Base-by-base conservation (phyloP, 257 asterid species). In the Agastache rugosa region DNA sequence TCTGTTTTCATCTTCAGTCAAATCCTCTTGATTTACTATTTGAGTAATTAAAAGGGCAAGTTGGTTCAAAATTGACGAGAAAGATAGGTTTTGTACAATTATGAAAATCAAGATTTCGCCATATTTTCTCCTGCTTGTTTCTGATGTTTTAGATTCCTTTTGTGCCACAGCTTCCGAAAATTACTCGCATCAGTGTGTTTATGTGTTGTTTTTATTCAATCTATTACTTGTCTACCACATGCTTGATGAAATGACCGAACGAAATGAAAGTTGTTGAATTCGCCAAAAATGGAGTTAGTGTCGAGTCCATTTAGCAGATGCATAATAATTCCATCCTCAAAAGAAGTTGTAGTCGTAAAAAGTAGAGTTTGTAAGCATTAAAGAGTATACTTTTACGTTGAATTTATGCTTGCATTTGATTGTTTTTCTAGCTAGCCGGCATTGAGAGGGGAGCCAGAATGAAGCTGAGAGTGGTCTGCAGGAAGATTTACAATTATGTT, bases 391-490 rank as follows among this genome's bases (percentile, higher is more conserved):
- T n/a, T 65, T 44, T 35, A 20, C 35, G 2, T 39, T 11, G 3
- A 5, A 17, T 62, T 14, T 5, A n/a, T 12, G 34, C 55, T 31
- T 63, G 42, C 6, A 0, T 19, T 73, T 63, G 20, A 7, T 27
- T 63, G 16, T 69, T 75, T 58, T 37, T 81, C 12, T 16, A 27
- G 60, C 78, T 61, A 69, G 67, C 17, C 10, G 44, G 65, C n/a
- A 3, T 31, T 20, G 63, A 48, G 11, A 8, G 27, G 56, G 66
- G 25, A 68, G 69, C 81, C 64, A 71, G 74, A 65, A 90, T 87
- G 90, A 93, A 91, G 91, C 35, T 87, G 73, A 88, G 76, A 79
- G 87, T 85, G 62, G 94, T 80, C 15, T 80, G 85, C 78, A 87
- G 84, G 85, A 90, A 92, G 78, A 63, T 90, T 20, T 86, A 29